These are phyloP conservation scores for Nissolia schottii DNA, from an alignment of 306 rosid species.

Conservation along the genomic window DNA sequence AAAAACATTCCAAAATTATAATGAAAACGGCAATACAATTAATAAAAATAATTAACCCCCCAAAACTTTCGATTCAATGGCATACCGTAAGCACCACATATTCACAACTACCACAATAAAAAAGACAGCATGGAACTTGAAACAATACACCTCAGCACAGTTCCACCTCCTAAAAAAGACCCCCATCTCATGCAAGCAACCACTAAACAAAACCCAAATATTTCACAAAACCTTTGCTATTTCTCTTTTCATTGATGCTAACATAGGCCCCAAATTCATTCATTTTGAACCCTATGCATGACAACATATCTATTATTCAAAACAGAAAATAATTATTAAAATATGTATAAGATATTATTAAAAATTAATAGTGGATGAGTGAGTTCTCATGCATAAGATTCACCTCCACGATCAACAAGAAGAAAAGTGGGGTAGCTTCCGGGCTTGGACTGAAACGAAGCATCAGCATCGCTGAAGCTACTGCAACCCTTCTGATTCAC, in stretches of 20 bases:
- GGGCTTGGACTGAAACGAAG: slow-evolving; percentile 59
- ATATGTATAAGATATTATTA: too few relatives aligned
- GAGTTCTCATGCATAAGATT: neutral
- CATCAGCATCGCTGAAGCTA: slow-evolving; percentile 46
- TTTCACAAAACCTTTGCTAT: neutral
- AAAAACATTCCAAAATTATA: neutral
- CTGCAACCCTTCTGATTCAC: slow-evolving; percentile 76
- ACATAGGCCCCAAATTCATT: neutral
- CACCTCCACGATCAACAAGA: slow-evolving; percentile 92
- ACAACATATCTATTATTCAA: neutral
- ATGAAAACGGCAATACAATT: neutral
- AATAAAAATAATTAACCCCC: neutral
- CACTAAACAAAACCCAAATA: neutral
- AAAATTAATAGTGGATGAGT: neutral
- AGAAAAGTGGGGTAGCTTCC: slow-evolving; percentile 76
- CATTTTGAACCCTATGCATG: neutral
- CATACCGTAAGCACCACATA: slow-evolving; percentile 1
- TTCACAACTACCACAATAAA: slow-evolving; percentile 5
- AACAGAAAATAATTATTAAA: too few relatives aligned
- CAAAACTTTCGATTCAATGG: slow-evolving; percentile 10
- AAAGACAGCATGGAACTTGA: neutral
- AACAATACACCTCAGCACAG: neutral
- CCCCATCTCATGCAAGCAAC: neutral
- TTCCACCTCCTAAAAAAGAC: neutral
- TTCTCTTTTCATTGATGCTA: neutral